Percentiles rank a stretch among this genome's conserved stretches.
Evolutionary conservation across 1,284 basidiomycete species (phyloP).

Genomic region (Sporisorium graminicola): DNA sequence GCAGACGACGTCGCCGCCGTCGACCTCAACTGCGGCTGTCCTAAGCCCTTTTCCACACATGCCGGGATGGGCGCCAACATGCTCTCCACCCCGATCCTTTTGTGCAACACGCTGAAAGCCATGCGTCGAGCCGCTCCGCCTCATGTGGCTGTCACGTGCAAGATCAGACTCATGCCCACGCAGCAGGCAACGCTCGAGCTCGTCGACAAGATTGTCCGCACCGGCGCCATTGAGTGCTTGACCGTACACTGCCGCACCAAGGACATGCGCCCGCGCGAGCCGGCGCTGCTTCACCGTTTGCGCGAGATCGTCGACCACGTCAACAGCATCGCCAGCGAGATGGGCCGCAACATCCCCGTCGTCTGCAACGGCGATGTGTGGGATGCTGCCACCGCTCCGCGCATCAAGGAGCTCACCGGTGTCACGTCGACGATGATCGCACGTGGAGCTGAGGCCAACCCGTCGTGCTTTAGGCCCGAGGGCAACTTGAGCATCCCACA

Average conservation of each 20-base stretch:
- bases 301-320: conserved; percentile 87
- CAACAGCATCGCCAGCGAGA: conserved; percentile 73
- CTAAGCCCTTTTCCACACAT: conserved; percentile 94
- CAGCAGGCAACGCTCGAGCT: conserved; percentile 89
- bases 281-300: conserved; percentile 83
- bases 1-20: conserved; percentile 86
- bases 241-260: conserved; percentile 96
- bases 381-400: conserved; percentile 81
- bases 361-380: conserved; percentile 94
- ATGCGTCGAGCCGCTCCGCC: conserved; percentile 73
- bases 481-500: conserved; percentile 53
- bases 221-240: conserved; percentile 83
- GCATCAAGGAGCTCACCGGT: conserved; percentile 77
- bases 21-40: conserved; percentile 88
- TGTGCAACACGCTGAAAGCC: conserved; percentile 77
- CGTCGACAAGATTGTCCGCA: conserved; percentile 85
- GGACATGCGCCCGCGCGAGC: conserved; percentile 87
- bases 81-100: conserved; percentile 87
- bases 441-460: conserved; percentile 91
- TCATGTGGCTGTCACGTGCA: conserved; percentile 71
- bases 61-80: conserved; percentile 97
- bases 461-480: conserved; percentile 81
- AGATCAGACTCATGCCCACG: conserved; percentile 88
- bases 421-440: conserved; percentile 97
- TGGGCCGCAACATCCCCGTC: conserved; percentile 78